These are phyloP conservation scores for Neofusicoccum sp. DNA, from an alignment of 2,329 filamentous ascomycete species.

Conservation along the genomic window DNA sequence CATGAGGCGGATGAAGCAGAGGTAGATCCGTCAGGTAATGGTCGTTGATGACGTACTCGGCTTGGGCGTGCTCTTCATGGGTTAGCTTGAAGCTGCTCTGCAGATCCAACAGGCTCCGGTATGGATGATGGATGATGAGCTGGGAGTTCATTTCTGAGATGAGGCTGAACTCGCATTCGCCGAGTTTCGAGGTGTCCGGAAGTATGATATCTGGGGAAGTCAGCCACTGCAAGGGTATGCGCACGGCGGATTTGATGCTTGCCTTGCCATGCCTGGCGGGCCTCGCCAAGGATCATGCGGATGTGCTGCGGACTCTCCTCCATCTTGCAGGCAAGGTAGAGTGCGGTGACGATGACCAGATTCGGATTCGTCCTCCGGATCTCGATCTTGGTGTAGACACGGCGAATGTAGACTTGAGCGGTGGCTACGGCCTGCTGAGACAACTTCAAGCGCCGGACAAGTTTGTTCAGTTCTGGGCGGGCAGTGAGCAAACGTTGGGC, in stretches of 20 bases:
- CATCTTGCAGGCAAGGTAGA: slow-evolving; percentile 97
- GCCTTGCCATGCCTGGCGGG: slow-evolving; percentile 72
- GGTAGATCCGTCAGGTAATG: slow-evolving; percentile 92
- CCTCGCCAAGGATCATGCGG: slow-evolving; percentile 83
- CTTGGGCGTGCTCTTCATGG: slow-evolving; percentile 76
- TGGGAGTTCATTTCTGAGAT: slow-evolving; percentile 91
- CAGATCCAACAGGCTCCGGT: slow-evolving; percentile 75
- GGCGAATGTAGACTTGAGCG: slow-evolving; percentile 90
- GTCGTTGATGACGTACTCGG: slow-evolving; percentile 86
- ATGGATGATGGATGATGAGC: slow-evolving; percentile 88
- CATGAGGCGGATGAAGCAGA: slow-evolving; percentile 80
- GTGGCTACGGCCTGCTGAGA: slow-evolving; percentile 93
- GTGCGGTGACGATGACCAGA: slow-evolving; percentile 85
- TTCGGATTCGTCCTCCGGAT: slow-evolving; percentile 93
- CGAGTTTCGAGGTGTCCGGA: slow-evolving; percentile 77
- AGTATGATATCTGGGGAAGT: slow-evolving; percentile 61
- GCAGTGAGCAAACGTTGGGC: background rate
- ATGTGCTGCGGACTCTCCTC: slow-evolving; percentile 98
- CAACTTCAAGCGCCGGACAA: slow-evolving; percentile 81
- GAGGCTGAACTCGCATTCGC: slow-evolving; percentile 90
- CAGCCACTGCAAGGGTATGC: slow-evolving; percentile 21
- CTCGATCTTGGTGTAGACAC: slow-evolving; percentile 90
- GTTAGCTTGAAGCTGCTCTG: slow-evolving; percentile 70
- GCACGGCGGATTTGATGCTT: background rate
- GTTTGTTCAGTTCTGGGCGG: slow-evolving; percentile 70